Base-by-base conservation (phyloP, 768 basidiomycete genomes). In the Erythrobasidium yunnanense region DNA sequence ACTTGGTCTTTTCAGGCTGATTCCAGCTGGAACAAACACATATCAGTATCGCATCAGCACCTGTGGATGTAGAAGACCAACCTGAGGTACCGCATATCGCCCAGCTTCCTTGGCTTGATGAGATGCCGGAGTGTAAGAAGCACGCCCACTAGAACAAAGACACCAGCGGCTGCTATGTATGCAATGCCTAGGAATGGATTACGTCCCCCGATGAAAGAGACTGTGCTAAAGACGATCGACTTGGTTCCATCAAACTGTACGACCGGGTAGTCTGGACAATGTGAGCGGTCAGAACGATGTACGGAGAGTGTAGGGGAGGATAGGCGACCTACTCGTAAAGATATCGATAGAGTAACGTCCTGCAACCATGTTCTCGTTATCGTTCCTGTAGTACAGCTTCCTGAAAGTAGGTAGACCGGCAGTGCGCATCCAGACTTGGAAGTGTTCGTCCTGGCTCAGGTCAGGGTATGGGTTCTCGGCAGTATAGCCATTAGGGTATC, bases 381-480 rank as follows among this genome's bases (percentile, higher is more conserved):
- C 92, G 74, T 96, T 97, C 69, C 93, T 81, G 17, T 87, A 91
- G 73, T 87, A 96, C 22, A 99, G 79, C 78, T 99, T 97, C 32
- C 90, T 85, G 76, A 99, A 99, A 4, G 93, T 96, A 7, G 95
- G 95, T 51, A 97, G 77, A 13, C 93, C 95, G 0, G 95, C 90
- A 1, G 92, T 95, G 66, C 93, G 83, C 95, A 99, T 99, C 95
- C 95, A 99, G 74, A 93, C 92, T 77, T 97, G 93, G 80, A 99
- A 97, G 72, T 88, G 91, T 76, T 96, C 88, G 73, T 97, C 85
- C 1, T 71, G 70, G 56, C 79, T 78, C 34, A 97, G 79, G 73
- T 95, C 78, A 1, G 90, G 92, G 20, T 85, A 46, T 17, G 82
- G 82, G 68, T 80, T 83, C 3, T 76, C 76, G 1, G 77, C 74